These are phyloP conservation scores for barley (Hordeum vulgare) DNA, from an alignment of 176 grass and related monocot genomes.

Conservation along the genomic window DNA sequence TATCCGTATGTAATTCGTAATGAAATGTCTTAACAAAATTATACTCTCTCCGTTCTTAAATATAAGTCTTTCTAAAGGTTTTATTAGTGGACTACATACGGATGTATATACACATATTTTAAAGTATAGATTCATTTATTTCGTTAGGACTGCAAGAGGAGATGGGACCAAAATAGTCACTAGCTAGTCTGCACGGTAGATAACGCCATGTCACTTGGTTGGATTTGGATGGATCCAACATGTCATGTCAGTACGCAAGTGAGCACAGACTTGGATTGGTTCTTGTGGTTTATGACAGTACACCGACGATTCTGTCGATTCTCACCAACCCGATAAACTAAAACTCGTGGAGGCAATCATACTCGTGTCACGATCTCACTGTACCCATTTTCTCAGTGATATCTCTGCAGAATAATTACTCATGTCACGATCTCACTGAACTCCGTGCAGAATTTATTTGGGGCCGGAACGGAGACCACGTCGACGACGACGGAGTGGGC, in stretches of 20 bases:
- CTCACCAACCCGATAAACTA: neutral
- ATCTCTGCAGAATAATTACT: neutral
- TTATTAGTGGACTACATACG: too few relatives aligned
- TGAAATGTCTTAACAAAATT: too few relatives aligned
- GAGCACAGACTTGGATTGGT: neutral
- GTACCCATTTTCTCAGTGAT: too few relatives aligned
- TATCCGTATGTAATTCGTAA: too few relatives aligned
- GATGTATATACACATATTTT: too few relatives aligned
- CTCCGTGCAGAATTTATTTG: slow-evolving; percentile 20
- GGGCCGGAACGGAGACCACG: slow-evolving; percentile 68
- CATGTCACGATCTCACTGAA: neutral
- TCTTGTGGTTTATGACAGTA: neutral
- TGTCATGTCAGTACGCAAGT: neutral
- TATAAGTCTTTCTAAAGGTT: too few relatives aligned
- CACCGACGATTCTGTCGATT: neutral
- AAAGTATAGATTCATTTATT: too few relatives aligned
- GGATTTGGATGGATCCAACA: neutral
- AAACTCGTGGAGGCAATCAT: too few relatives aligned
- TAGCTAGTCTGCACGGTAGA: neutral
- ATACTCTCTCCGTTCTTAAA: too few relatives aligned
- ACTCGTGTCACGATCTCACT: too few relatives aligned
- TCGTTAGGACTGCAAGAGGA: too few relatives aligned
- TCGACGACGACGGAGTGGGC: slow-evolving; percentile 52
- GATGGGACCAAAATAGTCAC: neutral
- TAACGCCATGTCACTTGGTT: neutral